Evolutionary conservation across 768 basidiomycete species (phyloP).

Genomic region (Phlebiopsis gigantea): DNA sequence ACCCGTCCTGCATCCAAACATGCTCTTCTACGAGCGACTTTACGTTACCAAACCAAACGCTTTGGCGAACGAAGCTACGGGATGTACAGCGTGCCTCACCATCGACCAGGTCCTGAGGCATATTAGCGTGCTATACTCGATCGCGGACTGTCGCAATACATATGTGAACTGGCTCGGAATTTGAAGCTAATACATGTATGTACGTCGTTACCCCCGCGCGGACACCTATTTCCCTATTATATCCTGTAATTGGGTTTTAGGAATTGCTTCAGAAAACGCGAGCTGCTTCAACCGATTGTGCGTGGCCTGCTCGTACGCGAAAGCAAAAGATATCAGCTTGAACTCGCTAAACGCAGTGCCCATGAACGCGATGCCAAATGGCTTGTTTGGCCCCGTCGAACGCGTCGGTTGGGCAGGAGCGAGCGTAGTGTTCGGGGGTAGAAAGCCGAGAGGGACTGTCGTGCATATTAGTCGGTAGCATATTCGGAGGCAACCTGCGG

Average conservation of each 20-base stretch:
- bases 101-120: too few species aligned
- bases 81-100: too few species aligned
- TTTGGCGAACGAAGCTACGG: too few species aligned
- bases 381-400: slow-evolving; percentile 7
- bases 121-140: too few species aligned
- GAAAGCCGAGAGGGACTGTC: slow-evolving; percentile 55
- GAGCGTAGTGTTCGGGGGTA: slow-evolving; percentile 39
- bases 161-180: too few species aligned
- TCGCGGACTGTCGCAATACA: too few species aligned
- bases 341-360: slow-evolving; percentile 36
- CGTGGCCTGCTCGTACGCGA: slow-evolving; percentile 27
- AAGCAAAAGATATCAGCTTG: slow-evolving; percentile 23
- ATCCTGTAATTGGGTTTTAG: slow-evolving; percentile 14
- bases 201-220: not conserved
- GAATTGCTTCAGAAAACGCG: slow-evolving; percentile 11
- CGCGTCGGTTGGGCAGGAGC: slow-evolving; percentile 22
- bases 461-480: not conserved
- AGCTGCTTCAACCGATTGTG: slow-evolving; percentile 14
- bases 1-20: too few species aligned
- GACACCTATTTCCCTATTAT: slow-evolving; percentile 4
- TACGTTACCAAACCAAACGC: too few species aligned
- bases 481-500: too few species aligned
- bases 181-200: not conserved
- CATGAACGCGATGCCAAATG: slow-evolving; percentile 47
- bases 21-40: too few species aligned